Base-by-base conservation (phyloP, 768 basidiomycete genomes). In the Tricholomella constricta region DNA sequence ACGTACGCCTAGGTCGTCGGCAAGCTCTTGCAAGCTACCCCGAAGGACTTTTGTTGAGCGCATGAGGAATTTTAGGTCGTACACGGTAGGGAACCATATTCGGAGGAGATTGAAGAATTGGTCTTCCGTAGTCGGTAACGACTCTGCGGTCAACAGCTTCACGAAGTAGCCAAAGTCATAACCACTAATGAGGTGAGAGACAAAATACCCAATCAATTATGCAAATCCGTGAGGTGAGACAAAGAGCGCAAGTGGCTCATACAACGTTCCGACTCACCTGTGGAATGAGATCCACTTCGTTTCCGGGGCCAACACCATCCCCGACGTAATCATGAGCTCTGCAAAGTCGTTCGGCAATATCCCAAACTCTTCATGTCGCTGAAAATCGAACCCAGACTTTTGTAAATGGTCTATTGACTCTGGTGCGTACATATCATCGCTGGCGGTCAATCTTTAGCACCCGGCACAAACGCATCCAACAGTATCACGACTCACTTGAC, bases 101-200 rank as follows among this genome's bases (percentile, higher is more conserved):
- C 75, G 80, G 26, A 98, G 78, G 41, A 88, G 82, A 41, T 90
- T 84, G 68, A 98, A 97, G 75, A 98, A 98, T 5, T 82, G 80
- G 57, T 90, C 88, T 72, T 99, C 97, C 22, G 85, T 85, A 17
- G 86, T 85, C 8, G 97, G 97, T 54, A 98, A 73, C 40, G 94
- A 90, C 63, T 87, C 78, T 56, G 83, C 88, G 20, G 91, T 90
- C 45, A 99, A 80, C 36, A 98, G 81, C 69, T 96, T 97, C 70
- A 99, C 85, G 62, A 99, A 90, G 69, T 98, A 99, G 31, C 97
- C 97, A 72, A 99, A 98, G 71, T 99, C 97, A 72, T 98, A 98
- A 44, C 96, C 97, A 70, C 96, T 98, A 65, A 47, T 59, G 35
- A 53, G 43, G 8, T 6, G 59, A 53, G 14, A 37, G 40, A 27